Evolutionary conservation across 1,284 basidiomycete species (phyloP), one percentile per base, ranked within the genome.

Genomic region (Waitea zeae): DNA sequence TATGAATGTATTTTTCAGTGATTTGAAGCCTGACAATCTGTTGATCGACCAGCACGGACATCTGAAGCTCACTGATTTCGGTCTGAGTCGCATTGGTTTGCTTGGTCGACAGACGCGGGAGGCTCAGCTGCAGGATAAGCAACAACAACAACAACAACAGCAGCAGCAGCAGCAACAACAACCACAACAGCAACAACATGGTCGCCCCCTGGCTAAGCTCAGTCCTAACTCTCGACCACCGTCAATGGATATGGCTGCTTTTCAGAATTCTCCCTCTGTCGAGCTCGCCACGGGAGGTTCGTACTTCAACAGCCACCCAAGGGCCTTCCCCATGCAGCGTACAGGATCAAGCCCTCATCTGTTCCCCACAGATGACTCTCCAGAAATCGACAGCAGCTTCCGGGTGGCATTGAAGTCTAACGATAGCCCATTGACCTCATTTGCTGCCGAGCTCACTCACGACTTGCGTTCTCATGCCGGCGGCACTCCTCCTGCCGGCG

Each of bases 31-130:
- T 9, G 93, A 98, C 58, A 98, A 98, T 51, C 58, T 97, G 31
- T 78, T 98, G 26, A 97, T 98, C 46, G 92, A 98, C 55, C 74
- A 87, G 34, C 81, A 89, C 44, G 93, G 93, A 7, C 93, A 98
- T 51, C 64, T 98, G 44, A 97, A 97, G 56, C 69, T 98, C 20
- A 97, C 93, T 15, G 95, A 99, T 57, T 99, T 98, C 54, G 95
- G 95, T 39, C 61, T 99, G 17, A 96, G 90, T 42, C 77, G 90
- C 49, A 96, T 97, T 45, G 95, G 95, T 73, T 63, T 99, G 19
- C 66, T 99, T 13, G 92, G 93, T 35, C 86, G 95, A 49, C 95
- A 99, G 53, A 90, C 90, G 15, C 78, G 84, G 24, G 84, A 82
- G 7, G 9, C 24, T 26, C 24, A 26, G 24, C 9, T 26, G 7